Evolutionary conservation across 2,329 filamentous ascomycete genomes (phyloP).

Genomic region (Sporothrix globosa): DNA sequence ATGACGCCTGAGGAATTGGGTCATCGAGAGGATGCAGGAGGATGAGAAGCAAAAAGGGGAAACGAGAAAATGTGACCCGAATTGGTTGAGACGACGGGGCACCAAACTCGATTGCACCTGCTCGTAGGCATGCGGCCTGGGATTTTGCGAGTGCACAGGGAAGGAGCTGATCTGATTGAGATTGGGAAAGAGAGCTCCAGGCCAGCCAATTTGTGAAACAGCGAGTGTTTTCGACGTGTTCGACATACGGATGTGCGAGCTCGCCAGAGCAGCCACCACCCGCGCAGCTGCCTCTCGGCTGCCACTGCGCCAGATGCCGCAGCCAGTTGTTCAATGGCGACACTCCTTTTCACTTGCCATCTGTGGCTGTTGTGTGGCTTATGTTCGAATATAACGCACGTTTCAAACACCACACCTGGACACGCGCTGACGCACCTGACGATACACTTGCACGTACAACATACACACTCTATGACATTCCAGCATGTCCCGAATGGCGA

Average conservation of each 20-base stretch:
- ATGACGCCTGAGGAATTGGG: constrained; percentile 5
- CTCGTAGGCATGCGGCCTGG: neutral
- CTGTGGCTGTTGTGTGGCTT: constrained; percentile 26
- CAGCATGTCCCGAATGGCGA: neutral
- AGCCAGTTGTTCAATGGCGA: neutral
- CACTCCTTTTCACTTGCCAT: neutral
- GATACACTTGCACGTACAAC: neutral
- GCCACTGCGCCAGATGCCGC: neutral
- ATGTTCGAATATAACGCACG: neutral
- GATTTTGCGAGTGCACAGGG: neutral
- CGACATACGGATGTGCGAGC: constrained; percentile 9
- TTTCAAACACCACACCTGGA: no score
- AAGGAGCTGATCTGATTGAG: constrained; percentile 9
- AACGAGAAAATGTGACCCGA: neutral
- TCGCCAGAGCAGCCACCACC: neutral
- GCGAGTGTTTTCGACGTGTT: constrained; percentile 13
- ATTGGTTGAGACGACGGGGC: neutral
- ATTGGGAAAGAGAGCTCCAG: constrained; percentile 13
- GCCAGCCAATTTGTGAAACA: constrained; percentile 21
- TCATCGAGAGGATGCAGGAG: neutral
- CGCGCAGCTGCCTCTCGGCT: neutral
- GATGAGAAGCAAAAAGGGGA: neutral
- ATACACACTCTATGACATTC: neutral
- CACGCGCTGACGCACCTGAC: neutral
- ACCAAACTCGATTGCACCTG: neutral